phyloP scores from a whole-genome alignment of 1,284 basidiomycete species.

The Megacollybia platyphylla region DNA sequence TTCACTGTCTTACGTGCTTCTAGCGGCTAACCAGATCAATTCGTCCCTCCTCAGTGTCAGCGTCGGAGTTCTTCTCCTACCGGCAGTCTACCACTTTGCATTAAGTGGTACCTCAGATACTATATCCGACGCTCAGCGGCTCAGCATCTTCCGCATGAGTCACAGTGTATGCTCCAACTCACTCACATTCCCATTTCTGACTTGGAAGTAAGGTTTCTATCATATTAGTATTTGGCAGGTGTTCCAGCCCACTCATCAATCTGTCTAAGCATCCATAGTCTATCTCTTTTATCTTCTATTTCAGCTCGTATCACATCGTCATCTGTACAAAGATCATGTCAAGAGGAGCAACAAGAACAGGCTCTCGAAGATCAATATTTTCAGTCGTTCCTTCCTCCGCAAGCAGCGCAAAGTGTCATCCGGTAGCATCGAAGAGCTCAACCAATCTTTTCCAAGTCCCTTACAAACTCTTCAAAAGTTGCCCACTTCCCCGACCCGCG shows the following conservation, averaged over 20 bases:
- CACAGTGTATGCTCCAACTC: slow-evolving; percentile 50
- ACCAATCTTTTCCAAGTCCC: not conserved
- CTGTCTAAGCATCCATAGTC: slow-evolving; percentile 23
- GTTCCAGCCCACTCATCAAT: not conserved
- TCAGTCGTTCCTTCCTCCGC: not conserved
- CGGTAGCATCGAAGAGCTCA: not conserved
- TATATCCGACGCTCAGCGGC: slow-evolving; percentile 21
- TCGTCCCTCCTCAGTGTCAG: slow-evolving; percentile 74
- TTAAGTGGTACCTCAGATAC: slow-evolving; percentile 24
- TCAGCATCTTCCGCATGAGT: slow-evolving; percentile 69
- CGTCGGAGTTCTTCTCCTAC: slow-evolving; percentile 69
- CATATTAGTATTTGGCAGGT: slow-evolving; percentile 58
- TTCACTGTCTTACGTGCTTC: not conserved
- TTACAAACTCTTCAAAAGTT: not conserved
- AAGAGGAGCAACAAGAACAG: slow-evolving; percentile 22
- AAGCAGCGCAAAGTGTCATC: no score
- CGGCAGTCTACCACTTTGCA: slow-evolving; percentile 64
- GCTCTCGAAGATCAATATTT: not conserved
- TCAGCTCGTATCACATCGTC: slow-evolving; percentile 79
- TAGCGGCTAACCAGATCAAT: slow-evolving; percentile 71
- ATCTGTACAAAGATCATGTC: slow-evolving; percentile 58
- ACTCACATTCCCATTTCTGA: not conserved
- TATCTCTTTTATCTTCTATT: slow-evolving; percentile 73
- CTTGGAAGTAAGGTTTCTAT: slow-evolving; percentile 37
- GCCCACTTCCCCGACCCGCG: no score